Base-by-base conservation (phyloP, 768 basidiomycete species). In the Hortiboletus flavorubellus region DNA sequence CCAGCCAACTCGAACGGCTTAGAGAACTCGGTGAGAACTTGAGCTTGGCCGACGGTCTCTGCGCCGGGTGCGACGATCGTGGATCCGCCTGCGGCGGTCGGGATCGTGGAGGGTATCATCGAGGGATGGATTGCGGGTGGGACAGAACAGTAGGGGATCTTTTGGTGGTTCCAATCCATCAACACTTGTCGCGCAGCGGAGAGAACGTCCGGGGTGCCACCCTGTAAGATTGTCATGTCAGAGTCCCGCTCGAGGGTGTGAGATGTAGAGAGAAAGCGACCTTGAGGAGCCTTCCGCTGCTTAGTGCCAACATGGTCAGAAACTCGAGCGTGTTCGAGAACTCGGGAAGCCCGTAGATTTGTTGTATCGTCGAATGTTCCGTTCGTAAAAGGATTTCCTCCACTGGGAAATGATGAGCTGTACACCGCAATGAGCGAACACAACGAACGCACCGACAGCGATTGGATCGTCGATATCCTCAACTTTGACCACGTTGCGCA, bases 81-180 rank as follows among this genome's bases (percentile, higher is more conserved):
- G 34, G 49, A 67, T 72, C 80, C 68, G 7, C 73, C 75, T 10
- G 78, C 78, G 1, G 50, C 23, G 29, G 15, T 39, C 5, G 64
- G 53, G 10, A 73, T 63, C 12, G 67, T 73, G 0, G 79, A 73
- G 6, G 89, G 87, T 53, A 92, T 77, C 33, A 82, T 78, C 1
- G 91, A 91, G 0, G 91, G 87, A 67, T 95, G 92, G 2, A 91
- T 68, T 8, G 76, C 65, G 0, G 96, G 94, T 9, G 94, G 93
- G 2, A 75, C 68, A 5, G 93, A 91, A 73, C 80, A 91, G 73
- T 91, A 98, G 0, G 91, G 89, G 11, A 98, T 96, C 66, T 93
- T 96, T 69, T 97, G 93, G 54, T 91, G 84, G 64, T 98, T 98
- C 95, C 96, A 99, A 67, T 99, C 94, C 46, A 77, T 82, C 1